These are phyloP conservation scores for Monosporascus sp. DNA, from an alignment of 2,329 filamentous ascomycete species.

Conservation along the genomic window DNA sequence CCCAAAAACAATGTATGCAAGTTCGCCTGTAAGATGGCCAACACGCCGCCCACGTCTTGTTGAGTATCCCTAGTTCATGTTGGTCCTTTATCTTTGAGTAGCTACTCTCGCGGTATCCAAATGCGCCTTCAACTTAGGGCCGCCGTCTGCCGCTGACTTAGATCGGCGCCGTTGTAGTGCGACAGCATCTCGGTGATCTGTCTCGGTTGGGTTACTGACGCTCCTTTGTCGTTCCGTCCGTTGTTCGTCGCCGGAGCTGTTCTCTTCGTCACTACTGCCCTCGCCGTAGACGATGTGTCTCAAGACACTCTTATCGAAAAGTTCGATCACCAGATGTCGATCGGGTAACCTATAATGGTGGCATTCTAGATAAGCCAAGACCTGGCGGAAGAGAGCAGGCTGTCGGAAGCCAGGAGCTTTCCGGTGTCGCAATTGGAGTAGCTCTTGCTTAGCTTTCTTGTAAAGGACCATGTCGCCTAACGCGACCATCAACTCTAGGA, in stretches of 20 bases:
- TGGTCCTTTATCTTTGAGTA: no score
- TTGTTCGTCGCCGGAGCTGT: conserved; percentile 44
- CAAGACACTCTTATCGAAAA: conserved; percentile 89
- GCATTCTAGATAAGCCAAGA: conserved; percentile 77
- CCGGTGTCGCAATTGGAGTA: conserved; percentile 70
- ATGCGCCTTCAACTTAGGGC: neutral
- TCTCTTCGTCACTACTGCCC: conserved; percentile 31
- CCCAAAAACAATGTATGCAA: no score
- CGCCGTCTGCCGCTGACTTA: neutral
- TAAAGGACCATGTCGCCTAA: conserved; percentile 90
- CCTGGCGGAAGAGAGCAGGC: conserved; percentile 73
- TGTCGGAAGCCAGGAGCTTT: conserved; percentile 71
- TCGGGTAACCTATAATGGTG: conserved; percentile 86
- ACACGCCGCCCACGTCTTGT: no score
- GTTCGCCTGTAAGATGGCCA: no score
- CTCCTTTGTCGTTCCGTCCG: conserved; percentile 54
- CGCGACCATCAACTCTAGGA: conserved; percentile 79
- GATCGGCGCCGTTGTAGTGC: conserved; percentile 1
- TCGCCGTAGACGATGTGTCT: conserved; percentile 77
- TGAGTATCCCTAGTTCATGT: no score
- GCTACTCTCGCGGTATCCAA: neutral
- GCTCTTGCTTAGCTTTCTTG: conserved; percentile 77
- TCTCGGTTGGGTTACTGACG: conserved; percentile 34
- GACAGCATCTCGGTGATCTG: conserved; percentile 9
- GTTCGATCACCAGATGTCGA: conserved; percentile 82